Evolutionary conservation across 495 filamentous ascomycete species (phyloP).

Genomic region (Astrothelium subdiscretum): DNA sequence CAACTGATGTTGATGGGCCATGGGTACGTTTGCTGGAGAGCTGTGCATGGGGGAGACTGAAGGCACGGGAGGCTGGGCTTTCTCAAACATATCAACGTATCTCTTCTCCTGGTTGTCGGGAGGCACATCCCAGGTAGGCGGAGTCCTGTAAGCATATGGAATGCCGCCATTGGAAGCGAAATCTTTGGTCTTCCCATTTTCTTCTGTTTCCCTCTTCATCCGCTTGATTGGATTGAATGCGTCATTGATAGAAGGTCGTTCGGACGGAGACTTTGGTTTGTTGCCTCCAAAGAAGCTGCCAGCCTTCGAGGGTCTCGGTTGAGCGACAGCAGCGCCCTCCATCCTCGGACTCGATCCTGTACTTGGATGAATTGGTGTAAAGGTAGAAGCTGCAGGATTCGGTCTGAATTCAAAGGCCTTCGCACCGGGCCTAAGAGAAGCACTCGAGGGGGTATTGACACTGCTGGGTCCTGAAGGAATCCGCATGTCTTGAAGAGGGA

Average conservation of each 20-base stretch:
- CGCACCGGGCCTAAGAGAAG: slow-evolving; percentile 27
- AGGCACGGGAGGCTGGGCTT: slow-evolving; percentile 37
- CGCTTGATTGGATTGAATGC: slow-evolving; percentile 67
- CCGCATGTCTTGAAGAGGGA: slow-evolving; percentile 43
- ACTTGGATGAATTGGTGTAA: slow-evolving; percentile 55
- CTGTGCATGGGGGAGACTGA: slow-evolving; percentile 58
- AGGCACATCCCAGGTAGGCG: slow-evolving; percentile 62
- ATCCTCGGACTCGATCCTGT: slow-evolving; percentile 54
- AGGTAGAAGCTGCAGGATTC: slow-evolving; percentile 62
- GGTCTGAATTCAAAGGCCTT: slow-evolving; percentile 76
- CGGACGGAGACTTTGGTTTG: slow-evolving; percentile 45
- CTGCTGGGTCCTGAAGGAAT: slow-evolving; percentile 28
- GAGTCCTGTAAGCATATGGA: slow-evolving; percentile 62
- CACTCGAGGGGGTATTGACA: background rate
- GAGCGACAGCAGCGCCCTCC: slow-evolving; percentile 24
- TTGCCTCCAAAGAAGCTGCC: slow-evolving; percentile 45
- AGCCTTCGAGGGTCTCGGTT: slow-evolving; percentile 24
- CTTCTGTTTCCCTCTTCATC: slow-evolving; percentile 44
- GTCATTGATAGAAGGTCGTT: slow-evolving; percentile 50
- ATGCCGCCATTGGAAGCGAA: slow-evolving; percentile 60
- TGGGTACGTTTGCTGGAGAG: slow-evolving; percentile 42
- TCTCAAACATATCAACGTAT: slow-evolving; percentile 68
- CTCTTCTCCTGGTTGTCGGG: slow-evolving; percentile 54
- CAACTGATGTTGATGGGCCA: slow-evolving; percentile 69
- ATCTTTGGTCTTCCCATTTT: slow-evolving; percentile 36